Conservation (phyloP, 805 yeast genomes). For the Yamadazyma phyllophila region DNA sequence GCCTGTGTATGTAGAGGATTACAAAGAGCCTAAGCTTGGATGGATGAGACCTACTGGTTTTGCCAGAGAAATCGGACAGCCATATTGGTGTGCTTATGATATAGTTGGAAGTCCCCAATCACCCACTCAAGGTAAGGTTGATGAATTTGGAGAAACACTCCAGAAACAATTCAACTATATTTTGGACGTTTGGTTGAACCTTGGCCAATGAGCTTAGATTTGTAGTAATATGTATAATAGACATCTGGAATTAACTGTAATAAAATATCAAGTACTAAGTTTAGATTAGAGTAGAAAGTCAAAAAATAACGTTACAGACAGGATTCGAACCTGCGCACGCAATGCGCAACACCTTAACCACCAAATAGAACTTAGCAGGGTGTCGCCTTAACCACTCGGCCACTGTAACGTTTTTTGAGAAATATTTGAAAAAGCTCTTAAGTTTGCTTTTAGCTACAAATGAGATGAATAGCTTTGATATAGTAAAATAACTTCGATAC, state of each 20-base stretch:
- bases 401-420: slow-evolving; percentile 33
- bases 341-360: slow-evolving; percentile 39
- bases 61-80: slow-evolving; percentile 16
- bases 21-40: slow-evolving; percentile 26
- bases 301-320: slow-evolving; percentile 45
- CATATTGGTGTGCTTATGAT: slow-evolving; percentile 36
- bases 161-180: slow-evolving; percentile 17
- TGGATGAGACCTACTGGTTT: slow-evolving; percentile 22
- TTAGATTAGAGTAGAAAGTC: no score
- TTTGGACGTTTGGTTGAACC: slow-evolving; percentile 25
- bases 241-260: no score
- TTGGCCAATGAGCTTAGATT: background rate
- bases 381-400: slow-evolving; percentile 55
- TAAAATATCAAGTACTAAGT: no score
- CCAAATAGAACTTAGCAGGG: slow-evolving; percentile 35
- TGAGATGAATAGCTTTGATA: no score
- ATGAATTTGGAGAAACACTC: slow-evolving; percentile 14
- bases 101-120: slow-evolving; percentile 24
- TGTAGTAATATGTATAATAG: background rate
- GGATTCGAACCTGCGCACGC: slow-evolving; percentile 56
- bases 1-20: slow-evolving; percentile 16
- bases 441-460: no score
- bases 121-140: slow-evolving; percentile 18
- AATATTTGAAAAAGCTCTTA: background rate
- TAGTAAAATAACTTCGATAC: no score